Conservation (phyloP, 768 basidiomycete genomes). For the Mycena amicta region DNA sequence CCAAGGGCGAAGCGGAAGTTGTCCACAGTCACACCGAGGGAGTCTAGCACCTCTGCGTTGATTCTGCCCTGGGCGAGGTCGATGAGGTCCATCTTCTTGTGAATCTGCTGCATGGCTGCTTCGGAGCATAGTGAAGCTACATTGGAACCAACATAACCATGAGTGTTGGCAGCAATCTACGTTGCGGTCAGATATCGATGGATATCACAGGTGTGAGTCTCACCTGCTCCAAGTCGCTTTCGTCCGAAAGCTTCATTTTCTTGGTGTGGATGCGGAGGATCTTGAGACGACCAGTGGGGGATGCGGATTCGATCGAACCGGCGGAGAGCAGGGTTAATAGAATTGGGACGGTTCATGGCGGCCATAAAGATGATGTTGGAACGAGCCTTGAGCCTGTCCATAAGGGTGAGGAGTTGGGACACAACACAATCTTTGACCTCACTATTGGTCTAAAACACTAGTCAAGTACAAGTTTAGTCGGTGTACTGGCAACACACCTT, state of each 20-base stretch:
- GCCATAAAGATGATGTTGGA: conserved; percentile 99
- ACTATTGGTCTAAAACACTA: conserved; percentile 99
- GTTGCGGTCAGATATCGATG: conserved; percentile 2
- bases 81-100: conserved; percentile 99
- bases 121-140: conserved; percentile 96
- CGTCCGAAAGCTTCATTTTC: conserved; percentile 98
- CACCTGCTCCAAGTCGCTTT: conserved; percentile 95
- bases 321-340: conserved; percentile 56
- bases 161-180: conserved; percentile 96
- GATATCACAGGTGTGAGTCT: conserved; percentile 12
- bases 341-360: conserved; percentile 94
- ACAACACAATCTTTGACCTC: conserved; percentile 99
- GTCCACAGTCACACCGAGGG: conserved; percentile 99
- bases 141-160: conserved; percentile 98
- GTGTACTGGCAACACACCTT: conserved; percentile 56
- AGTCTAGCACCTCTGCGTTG: conserved; percentile 92
- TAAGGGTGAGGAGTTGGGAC: conserved; percentile 95
- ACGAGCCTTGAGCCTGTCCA: conserved; percentile 98
- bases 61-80: conserved; percentile 97
- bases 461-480: conserved; percentile 1
- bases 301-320: conserved; percentile 99
- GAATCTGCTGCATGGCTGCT: conserved; percentile 99
- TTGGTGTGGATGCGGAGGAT: conserved; percentile 99
- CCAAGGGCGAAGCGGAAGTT: conserved; percentile 99
- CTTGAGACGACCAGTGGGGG: conserved; percentile 96